Evolutionary conservation across 768 basidiomycete species (phyloP), one percentile per base, ranked within the genome.

Genomic region (Lactarius vividus): DNA sequence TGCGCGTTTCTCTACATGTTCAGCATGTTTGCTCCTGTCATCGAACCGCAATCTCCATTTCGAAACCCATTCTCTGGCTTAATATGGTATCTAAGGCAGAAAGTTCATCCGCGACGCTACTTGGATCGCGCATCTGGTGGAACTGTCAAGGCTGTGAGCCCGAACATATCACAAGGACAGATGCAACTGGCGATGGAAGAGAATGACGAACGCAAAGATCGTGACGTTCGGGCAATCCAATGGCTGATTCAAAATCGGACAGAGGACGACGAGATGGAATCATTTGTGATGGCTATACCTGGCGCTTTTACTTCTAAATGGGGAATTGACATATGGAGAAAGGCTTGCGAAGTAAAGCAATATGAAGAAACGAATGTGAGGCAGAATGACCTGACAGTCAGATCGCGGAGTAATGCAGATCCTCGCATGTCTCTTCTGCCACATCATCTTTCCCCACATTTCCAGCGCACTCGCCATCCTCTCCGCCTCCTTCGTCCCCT

Each of bases 1-100:
- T 68, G 65, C n/a, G 60, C 46, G 8, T 6, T 53, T 0, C 23
- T 65, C 29, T 72, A 71, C 42, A 9, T 67, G 29, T 66, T 60
- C 44, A 62, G 42, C 55, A 57, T 55, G 15, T 20, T 66, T 57
- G 49, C 56, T 26, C 61, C 65, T 3, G 40, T 58, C 15, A 23
- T 62, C n/a, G 40, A 62, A 1, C 60, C 61, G 1, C 59, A 66
- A 42, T 66, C 60, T 5, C 61, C 61, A n/a, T 66, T 62, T 33
- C 60, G 58, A 28, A 57, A 39, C 28, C 56, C 65, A 28, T 35
- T 58, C 11, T 57, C 65, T 23, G 61, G 55, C n/a, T 15, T 58
- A 7, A 49, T 66, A 42, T 66, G 60, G 65, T 56, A 52, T 35
- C 8, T 66, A 4, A 39, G n/a, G 18, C 65, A 62, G 56, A 57